Base-by-base conservation (phyloP, 2,329 filamentous ascomycete genomes). In the Hypoxylon sp. region DNA sequence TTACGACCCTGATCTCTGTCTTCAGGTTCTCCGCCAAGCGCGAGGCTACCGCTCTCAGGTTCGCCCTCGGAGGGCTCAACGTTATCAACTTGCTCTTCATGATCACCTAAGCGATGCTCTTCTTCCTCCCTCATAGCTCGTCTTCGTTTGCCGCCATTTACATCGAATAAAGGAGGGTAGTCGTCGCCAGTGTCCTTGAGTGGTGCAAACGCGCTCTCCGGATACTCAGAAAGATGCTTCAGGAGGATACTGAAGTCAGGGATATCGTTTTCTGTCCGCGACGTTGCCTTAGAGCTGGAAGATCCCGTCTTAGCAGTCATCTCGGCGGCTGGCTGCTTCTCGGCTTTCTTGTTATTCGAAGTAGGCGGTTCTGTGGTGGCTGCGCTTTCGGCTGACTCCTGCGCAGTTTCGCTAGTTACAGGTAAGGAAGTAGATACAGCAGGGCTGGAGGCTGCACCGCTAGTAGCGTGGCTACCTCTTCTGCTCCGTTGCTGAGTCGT, bases 11-110 rank as follows among this genome's bases (percentile, higher is more conserved):
- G 80, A 21, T 93, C 90, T 68, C 87, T 86, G 72, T 97, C 93
- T 77, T 98, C 95, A 0, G 95, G 95, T 77, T 98, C 95, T 46
- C 95, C 95, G 63, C 95, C 95, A 17, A 98, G 85, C 64, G 97
- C 94, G 63, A 96, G 84, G 77, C 95, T 98, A 13, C 89, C 89
- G 72, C 92, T 92, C 79, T 96, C 94, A 1, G 89, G 89, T 62
- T 91, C 91, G 63, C 93, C 93, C 70, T 97, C 94, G 0, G 85
- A 85, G 3, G 81, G 77, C 50, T 85, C 84, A 4, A 77, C 76
- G 2, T 76, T 76, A 23, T 86, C 85, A 1, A 77, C 72, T 23
- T 80, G 80, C 30, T 86, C 83, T 63, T 87, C 84, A 19, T 83
- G 82, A 30, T 87, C 84, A 17, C 77, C 79, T 11, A 84, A 72